Base-by-base conservation (phyloP, 345 rosid genomes). In the Melastoma malabathricum region DNA sequence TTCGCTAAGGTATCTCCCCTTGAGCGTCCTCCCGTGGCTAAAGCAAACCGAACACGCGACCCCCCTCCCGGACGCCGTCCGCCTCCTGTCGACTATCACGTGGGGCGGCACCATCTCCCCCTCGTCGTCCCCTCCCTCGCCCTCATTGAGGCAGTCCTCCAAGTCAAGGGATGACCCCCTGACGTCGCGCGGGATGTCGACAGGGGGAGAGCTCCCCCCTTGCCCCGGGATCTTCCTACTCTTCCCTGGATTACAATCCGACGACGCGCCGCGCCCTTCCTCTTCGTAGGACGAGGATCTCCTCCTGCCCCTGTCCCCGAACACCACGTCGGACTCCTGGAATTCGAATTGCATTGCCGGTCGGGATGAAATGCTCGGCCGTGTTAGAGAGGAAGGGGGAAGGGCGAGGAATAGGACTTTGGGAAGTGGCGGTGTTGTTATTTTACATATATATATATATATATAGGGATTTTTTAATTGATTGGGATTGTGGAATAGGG, bases 21-120 rank as follows among this genome's bases (percentile, higher is more conserved):
- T 86, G 10, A 86, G 84, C 13, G 78, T 83, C 58, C 97, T 79
- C 48, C 97, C 97, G 62, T 79, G 79, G 16, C 97, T 88, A 2
- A 83, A 69, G 41, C 83, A 71, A 22, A 86, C 81, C 0, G 90
- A 89, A 55, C 78, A 83, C n/a, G n/a, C n/a, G 17, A 84, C 84
- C 93, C 86, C 79, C 67, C 81, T 79, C 44, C 75, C 62, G 2
- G 29, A 60, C n/a, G n/a, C n/a, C n/a, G n/a, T 51, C 44, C 82
- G 74, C 54, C 82, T 67, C 48, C 71, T 34, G 41, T 34, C 77
- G 15, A 79, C 52, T 2, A 79, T 75, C 3, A 82, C 54, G 67
- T 85, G 95, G 0, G 95, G 95, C 3, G 90, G 95, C 17, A 64
- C 72, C 18, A 70, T 54, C n/a, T 60, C 76, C 29, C 51, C 65